A percentile compares a stretch with the other conserved stretches of the same genome.
Evolutionary conservation across 2,329 filamentous ascomycete species (phyloP).

Genomic region (Fonsecaea erecta): DNA sequence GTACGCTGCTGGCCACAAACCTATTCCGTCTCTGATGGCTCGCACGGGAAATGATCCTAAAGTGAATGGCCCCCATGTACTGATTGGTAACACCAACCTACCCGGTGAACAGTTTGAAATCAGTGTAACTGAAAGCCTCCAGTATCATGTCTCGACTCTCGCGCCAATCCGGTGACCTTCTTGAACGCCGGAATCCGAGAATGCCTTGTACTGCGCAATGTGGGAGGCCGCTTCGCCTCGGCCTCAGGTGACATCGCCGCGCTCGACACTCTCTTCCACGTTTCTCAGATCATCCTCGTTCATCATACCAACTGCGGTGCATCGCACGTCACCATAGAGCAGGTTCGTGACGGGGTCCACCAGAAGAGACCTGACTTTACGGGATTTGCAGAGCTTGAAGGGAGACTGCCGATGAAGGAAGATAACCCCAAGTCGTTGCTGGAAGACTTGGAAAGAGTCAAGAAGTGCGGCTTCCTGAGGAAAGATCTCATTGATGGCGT

Average conservation of each 20-base stretch:
- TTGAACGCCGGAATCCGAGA: constrained; percentile 9
- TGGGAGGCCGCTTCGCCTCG: constrained; percentile 18
- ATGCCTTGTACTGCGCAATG: constrained; percentile 19
- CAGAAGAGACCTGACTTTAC: constrained; percentile 20
- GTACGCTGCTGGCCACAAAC: constrained; percentile 16
- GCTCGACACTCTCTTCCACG: constrained; percentile 20
- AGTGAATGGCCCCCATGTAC: constrained; percentile 15
- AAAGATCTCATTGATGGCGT: constrained; percentile 18
- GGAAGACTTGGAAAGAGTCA: constrained; percentile 15
- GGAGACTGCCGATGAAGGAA: constrained; percentile 12
- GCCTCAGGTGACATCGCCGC: constrained; percentile 19
- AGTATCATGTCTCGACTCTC: constrained; percentile 25
- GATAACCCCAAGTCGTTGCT: constrained; percentile 9
- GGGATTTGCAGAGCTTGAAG: constrained; percentile 6
- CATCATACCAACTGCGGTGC: constrained; percentile 25
- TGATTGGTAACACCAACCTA: constrained; percentile 8
- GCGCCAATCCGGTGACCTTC: constrained; percentile 17
- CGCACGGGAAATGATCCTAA: constrained; percentile 16
- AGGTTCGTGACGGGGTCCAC: constrained; percentile 2
- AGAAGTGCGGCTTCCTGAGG: constrained; percentile 12
- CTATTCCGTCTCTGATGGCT: constrained; percentile 8
- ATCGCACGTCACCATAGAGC: constrained; percentile 14
- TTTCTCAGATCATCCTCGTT: constrained; percentile 17
- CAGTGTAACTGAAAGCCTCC: neutral
- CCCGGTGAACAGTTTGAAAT: neutral